Evolutionary conservation across 1,284 basidiomycete genomes (phyloP).

Genomic region (Leccinum ponderosum): DNA sequence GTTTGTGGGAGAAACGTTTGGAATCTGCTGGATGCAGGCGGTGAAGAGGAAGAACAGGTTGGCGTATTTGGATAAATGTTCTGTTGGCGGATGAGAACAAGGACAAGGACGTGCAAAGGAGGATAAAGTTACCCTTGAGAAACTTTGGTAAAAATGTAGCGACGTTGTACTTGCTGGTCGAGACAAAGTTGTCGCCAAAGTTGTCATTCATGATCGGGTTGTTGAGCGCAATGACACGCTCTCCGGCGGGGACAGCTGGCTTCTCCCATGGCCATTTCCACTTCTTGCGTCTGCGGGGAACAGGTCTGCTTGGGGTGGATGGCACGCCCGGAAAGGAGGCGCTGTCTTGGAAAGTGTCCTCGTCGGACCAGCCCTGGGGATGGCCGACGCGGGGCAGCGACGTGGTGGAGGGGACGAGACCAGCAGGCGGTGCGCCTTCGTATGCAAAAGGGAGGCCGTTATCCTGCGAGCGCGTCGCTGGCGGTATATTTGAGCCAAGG

Average conservation of each 20-base stretch:
- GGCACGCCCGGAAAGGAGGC: slow-evolving; percentile 39
- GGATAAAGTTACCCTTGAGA: slow-evolving; percentile 63
- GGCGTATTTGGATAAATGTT: slow-evolving; percentile 99
- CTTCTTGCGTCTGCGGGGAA: slow-evolving; percentile 23
- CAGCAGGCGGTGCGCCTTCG: slow-evolving; percentile 62
- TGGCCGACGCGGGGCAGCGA: slow-evolving; percentile 42
- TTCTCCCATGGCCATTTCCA: slow-evolving; percentile 84
- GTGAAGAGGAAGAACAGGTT: slow-evolving; percentile 99
- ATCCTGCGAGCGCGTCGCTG: slow-evolving; percentile 63
- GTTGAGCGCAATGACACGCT: slow-evolving; percentile 78
- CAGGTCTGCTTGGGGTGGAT: slow-evolving; percentile 6
- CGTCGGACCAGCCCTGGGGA: slow-evolving; percentile 66
- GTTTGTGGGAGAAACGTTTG: slow-evolving; percentile 96
- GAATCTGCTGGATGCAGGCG: slow-evolving; percentile 97
- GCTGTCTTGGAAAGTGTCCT: slow-evolving; percentile 43
- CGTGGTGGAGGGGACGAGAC: slow-evolving; percentile 46
- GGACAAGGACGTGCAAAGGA: background rate
- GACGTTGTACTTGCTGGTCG: slow-evolving; percentile 94
- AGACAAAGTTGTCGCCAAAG: slow-evolving; percentile 84
- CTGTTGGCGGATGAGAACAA: slow-evolving; percentile 42
- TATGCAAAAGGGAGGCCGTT: slow-evolving; percentile 63
- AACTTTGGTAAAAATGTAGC: slow-evolving; percentile 94
- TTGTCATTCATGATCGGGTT: slow-evolving; percentile 61
- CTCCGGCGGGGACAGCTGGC: slow-evolving; percentile 57
- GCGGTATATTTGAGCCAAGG: slow-evolving; percentile 1